Conservation (phyloP, 352 stramenopile species). For the Globisporangium apiculatum region DNA sequence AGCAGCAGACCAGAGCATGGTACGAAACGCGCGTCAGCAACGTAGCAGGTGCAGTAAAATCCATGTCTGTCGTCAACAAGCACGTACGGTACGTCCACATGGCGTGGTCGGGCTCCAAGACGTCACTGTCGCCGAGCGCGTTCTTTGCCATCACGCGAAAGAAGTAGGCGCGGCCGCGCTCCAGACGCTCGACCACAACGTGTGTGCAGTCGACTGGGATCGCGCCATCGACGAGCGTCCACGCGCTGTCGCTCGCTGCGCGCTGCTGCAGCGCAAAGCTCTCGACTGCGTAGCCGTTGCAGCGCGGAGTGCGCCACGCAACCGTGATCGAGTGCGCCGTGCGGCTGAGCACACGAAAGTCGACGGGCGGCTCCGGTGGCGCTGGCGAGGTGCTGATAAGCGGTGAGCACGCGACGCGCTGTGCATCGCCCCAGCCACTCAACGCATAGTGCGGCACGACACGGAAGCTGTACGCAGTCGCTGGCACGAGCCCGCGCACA, state of each 20-base stretch:
- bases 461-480: conserved; percentile 41
- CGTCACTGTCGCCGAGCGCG: conserved; percentile 15
- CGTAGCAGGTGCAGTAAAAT: no score
- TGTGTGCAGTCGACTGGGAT: conserved; percentile 13
- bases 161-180: conserved; percentile 10
- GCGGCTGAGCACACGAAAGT: conserved; percentile 26
- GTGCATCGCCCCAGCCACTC: conserved; percentile 25
- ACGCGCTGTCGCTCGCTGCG: not conserved
- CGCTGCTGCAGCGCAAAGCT: conserved; percentile 17
- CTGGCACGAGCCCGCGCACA: conserved; percentile 25
- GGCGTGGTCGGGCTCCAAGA: not conserved
- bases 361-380: conserved; percentile 27
- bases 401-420: conserved; percentile 21
- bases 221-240: conserved; percentile 3
- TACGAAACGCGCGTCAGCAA: no score
- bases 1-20: not conserved
- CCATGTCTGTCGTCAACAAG: not conserved
- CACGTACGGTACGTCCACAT: conserved; percentile 22
- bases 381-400: conserved; percentile 22
- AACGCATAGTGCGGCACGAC: conserved; percentile 37
- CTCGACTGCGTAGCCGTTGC: conserved; percentile 36
- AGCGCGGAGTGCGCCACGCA: conserved; percentile 36
- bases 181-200: conserved; percentile 6
- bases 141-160: conserved; percentile 20
- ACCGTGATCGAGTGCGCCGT: conserved; percentile 28